Base-by-base conservation (phyloP, 768 basidiomycete species). In the Mrakia blollopis region DNA sequence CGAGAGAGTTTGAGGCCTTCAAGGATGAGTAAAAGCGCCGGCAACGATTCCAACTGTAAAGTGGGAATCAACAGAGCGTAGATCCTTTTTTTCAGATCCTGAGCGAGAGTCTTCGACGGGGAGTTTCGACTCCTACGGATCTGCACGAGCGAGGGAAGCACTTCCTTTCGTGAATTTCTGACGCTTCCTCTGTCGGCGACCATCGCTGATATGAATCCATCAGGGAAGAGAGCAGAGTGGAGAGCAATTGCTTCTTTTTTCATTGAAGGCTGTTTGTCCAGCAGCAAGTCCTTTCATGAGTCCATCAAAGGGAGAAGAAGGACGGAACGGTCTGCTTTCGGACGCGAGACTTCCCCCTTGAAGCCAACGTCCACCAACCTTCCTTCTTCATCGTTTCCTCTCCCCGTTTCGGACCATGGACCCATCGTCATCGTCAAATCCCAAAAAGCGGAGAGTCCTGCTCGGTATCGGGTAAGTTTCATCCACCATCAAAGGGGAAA, bases 391-490 rank as follows among this genome's bases (percentile, higher is more conserved):
- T 44, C 35, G 18, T 30, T 37, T 41, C 65, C 21, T 44, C 32
- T 23, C 13, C 61, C 16, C 9, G 5, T 16, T 10, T 18, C 32
- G 10, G 16, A 16, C 2, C 63, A 21, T 32, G 50, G 14, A 6
- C 2, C 32, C 30, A 28, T 39, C 21, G 9, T 37, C 35, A 13
- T 65, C 63, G 7, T 25, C 35, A 6, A 8, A 3, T 14, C 8
- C 25, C 65, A 68, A 23, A 8, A 39, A 41, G 25, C 65, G 65
- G 3, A 16, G 65, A 5, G 65, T 68, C 14, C 35, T 68, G 4
- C 44, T 68, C 9, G 65, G 65, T 9, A 39, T 68, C 21, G 65
- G 65, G 65, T 68, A 25, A 68, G 65, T 68, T 39, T 25, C 35
- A 30, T 35, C 37, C 39, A 68, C 13, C 21, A 25, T n/a, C 35